Conservation (phyloP, 2,329 filamentous ascomycete genomes). For the Albophoma yamanashiensis region DNA sequence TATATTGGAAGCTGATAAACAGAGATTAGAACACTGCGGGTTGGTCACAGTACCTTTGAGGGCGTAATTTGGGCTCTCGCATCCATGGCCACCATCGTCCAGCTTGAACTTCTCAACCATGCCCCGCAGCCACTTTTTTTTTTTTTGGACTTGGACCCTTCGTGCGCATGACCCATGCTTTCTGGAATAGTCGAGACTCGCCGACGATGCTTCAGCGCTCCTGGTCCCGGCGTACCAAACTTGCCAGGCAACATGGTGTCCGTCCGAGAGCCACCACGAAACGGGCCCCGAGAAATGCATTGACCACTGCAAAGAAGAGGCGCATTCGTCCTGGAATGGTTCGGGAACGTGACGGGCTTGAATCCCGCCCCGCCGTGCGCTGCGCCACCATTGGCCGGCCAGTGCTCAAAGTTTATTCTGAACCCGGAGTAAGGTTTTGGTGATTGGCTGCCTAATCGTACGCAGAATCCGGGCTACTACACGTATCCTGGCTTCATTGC, state of each 20-base stretch:
- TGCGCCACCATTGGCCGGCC: not conserved
- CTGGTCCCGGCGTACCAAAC: not conserved
- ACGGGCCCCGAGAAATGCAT: not conserved
- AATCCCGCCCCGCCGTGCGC: no score
- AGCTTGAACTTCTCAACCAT: not conserved
- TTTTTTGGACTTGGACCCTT: not conserved
- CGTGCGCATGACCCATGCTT: not conserved
- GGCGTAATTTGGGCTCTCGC: not conserved
- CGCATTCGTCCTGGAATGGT: not conserved
- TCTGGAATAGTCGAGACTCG: not conserved
- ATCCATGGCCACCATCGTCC: not conserved
- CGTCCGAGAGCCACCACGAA: not conserved
- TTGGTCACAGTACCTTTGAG: not conserved
- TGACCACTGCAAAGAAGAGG: not conserved
- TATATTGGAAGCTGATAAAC: not conserved
- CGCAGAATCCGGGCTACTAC: not conserved
- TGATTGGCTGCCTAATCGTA: not conserved
- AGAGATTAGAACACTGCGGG: no score
- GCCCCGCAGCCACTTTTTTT: not conserved
- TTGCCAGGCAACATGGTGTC: not conserved
- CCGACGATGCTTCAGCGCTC: not conserved
- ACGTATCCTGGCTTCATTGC: not conserved
- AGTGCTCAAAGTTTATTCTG: not conserved
- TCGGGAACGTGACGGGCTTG: not conserved
- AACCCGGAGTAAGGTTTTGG: not conserved